phyloP scores from a whole-genome alignment of 441 rosid species.

The Mallotus japonicus region DNA sequence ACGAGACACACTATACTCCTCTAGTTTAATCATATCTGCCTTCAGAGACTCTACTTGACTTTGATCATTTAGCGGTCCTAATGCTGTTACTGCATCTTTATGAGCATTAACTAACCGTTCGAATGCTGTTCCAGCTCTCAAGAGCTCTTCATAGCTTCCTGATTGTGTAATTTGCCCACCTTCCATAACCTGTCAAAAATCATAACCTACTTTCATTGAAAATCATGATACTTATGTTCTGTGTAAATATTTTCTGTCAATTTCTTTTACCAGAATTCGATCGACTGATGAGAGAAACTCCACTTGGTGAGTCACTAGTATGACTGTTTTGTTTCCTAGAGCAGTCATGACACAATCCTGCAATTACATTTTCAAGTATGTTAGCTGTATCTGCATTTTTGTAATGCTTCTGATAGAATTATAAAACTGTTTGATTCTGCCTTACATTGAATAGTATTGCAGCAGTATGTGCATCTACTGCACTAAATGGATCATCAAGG shows the following conservation, averaged over 20 bases:
- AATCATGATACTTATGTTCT: too few relatives aligned
- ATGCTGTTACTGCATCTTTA: conserved; percentile 51
- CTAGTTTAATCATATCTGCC: conserved; percentile 21
- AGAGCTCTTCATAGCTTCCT: conserved; percentile 66
- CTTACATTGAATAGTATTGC: conserved; percentile 70
- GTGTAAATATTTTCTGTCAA: background rate
- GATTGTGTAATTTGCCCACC: conserved; percentile 63
- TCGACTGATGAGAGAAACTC: conserved; percentile 83
- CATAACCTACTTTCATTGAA: background rate
- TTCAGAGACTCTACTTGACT: conserved; percentile 26
- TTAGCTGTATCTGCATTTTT: background rate
- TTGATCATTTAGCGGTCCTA: conserved; percentile 22
- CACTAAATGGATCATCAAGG: conserved; percentile 84
- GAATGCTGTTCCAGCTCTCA: conserved; percentile 69
- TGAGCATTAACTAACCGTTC: conserved; percentile 83
- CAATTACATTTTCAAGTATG: conserved; percentile 20
- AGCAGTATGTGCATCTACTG: conserved; percentile 86
- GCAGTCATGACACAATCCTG: conserved; percentile 80
- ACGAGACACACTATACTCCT: conserved; percentile 17
- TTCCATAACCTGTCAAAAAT: conserved; percentile 58
- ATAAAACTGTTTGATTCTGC: background rate
- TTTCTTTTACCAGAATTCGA: conserved; percentile 56
- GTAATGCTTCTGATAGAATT: conserved; percentile 3
- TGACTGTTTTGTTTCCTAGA: conserved; percentile 61
- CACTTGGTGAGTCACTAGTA: conserved; percentile 91